Evolutionary conservation across 441 rosid genomes (phyloP), one percentile per base, ranked within the genome.

Genomic region (Raphanus hybrid): DNA sequence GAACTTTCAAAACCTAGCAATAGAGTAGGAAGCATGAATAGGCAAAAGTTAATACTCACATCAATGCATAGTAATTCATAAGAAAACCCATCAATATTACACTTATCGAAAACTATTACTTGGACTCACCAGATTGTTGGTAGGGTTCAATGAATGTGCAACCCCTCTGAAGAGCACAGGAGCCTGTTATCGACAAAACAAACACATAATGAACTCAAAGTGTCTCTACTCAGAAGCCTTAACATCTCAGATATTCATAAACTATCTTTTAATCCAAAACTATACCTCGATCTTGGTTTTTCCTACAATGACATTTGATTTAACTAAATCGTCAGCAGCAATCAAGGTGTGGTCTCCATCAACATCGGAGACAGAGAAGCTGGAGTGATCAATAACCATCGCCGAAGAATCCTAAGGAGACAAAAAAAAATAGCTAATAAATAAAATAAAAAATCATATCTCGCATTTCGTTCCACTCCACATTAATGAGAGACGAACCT

Each of bases 91-190:
- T 52, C 5, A 27, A 54, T 18, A 39, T 18, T 18, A 37, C 10
- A 63, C 55, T 8, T n/a, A 27, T 52, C 39, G 2, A 37, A 16
- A 60, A 75, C 48, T 61, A 32, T 64, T 39, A 3, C 12, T 64
- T 32, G 14, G 18, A 63, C 85, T 81, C 82, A 90, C 93, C 92
- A 88, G 80, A 71, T 80, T 76, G 81, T 87, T 91, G 48, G 89
- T 87, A 59, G 93, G 84, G 84, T 89, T 92, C 63, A 91, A 32
- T 26, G 97, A 88, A 91, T 92, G 97, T 2, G 85, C 93, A 80
- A 94, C 89, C 60, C 95, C 98, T 81, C 84, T 84, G 69, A 89
- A 91, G 54, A 91, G 90, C 10, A 92, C 89, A 1, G 97, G 98
- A 50, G 95, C 92, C 95, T 88, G 89, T 20, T 70, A 66, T 57